These are phyloP conservation scores for Lactifluus rugatus DNA, from an alignment of 768 basidiomycete genomes.

Conservation along the genomic window DNA sequence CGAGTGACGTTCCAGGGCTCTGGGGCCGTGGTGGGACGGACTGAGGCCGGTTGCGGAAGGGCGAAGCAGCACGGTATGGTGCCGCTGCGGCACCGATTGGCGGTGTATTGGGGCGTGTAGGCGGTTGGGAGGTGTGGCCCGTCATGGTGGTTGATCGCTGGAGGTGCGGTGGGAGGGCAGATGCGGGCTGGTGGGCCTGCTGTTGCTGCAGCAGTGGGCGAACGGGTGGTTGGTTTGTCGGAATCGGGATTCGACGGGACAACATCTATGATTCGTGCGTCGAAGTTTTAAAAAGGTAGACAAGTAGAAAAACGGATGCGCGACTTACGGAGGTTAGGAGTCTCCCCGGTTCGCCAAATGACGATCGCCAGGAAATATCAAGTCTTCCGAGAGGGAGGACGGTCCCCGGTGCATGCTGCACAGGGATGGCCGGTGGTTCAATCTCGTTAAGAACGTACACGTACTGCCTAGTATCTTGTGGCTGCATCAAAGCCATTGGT, in stretches of 20 bases:
- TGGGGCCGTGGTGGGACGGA: constrained; percentile 21
- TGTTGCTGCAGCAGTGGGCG: constrained; percentile 29
- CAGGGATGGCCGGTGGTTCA: constrained; percentile 34
- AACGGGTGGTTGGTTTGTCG: constrained; percentile 32
- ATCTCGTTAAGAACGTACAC: constrained; percentile 69
- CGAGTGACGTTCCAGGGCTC: constrained; percentile 27
- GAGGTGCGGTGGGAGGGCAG: constrained; percentile 72
- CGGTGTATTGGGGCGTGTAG: constrained; percentile 48
- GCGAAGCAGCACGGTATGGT: constrained; percentile 37
- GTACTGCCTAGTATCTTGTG: constrained; percentile 81
- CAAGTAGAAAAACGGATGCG: neutral
- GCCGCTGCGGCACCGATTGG: constrained; percentile 29
- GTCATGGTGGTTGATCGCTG: constrained; percentile 41
- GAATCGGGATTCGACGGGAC: constrained; percentile 63
- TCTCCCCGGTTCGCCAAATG: constrained; percentile 77
- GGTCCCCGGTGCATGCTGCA: constrained; percentile 51
- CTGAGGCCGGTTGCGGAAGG: constrained; percentile 29
- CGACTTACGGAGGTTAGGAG: constrained; percentile 65
- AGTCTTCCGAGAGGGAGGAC: constrained; percentile 75
- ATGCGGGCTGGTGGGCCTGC: constrained; percentile 37
- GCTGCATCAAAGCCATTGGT: constrained; percentile 61
- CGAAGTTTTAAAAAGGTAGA: neutral
- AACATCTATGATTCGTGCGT: constrained; percentile 41
- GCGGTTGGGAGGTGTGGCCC: constrained; percentile 38
- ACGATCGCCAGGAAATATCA: constrained; percentile 82